Base-by-base conservation (phyloP, 1,284 basidiomycete genomes). In the Pulchroboletus neoregius region DNA sequence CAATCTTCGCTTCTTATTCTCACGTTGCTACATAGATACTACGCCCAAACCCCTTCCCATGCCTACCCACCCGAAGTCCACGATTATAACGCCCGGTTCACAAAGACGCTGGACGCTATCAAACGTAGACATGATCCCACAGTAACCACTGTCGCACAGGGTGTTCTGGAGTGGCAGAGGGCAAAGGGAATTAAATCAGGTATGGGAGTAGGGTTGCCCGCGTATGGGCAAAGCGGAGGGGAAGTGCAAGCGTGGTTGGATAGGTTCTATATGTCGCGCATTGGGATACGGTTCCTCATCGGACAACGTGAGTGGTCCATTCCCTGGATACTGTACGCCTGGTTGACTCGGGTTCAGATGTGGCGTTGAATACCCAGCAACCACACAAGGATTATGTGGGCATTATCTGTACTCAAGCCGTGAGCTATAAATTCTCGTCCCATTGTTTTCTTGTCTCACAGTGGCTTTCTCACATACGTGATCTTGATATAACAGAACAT, bases 91-190 rank as follows among this genome's bases (percentile, higher is more conserved):
- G 83, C 85, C 43, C 74, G 80, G 11, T 98, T 99, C 69, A 99
- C 96, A 2, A 84, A 84, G 54, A 71, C 84, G 11, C 77, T 99
- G 4, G 88, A 96, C 48, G 75, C 81, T 34, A 96, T 99, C 74
- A 99, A 99, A 71, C 83, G 79, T 54, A 76, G 96, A 23, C 96
- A 99, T 69, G 95, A 99, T 65, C 94, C 94, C 0, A 98, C 96
- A 0, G 96, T 99, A 7, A 96, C 95, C 1, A 97, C 94, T 6
- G 88, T 98, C 41, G 94, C 92, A 0, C 94, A 97, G 67, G 96
- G 87, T 46, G 83, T 89, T 6, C 69, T 88, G 38, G 87, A 89
- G 61, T 89, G 86, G 84, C 87, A 90, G 57, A 72, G 78, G n/a
- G 43, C 43, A 35, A 66, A 57, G 13, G 63, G 62, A 26, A 63